Base-by-base conservation (phyloP, 1,284 basidiomycete species). In the Coniophora puteana region DNA sequence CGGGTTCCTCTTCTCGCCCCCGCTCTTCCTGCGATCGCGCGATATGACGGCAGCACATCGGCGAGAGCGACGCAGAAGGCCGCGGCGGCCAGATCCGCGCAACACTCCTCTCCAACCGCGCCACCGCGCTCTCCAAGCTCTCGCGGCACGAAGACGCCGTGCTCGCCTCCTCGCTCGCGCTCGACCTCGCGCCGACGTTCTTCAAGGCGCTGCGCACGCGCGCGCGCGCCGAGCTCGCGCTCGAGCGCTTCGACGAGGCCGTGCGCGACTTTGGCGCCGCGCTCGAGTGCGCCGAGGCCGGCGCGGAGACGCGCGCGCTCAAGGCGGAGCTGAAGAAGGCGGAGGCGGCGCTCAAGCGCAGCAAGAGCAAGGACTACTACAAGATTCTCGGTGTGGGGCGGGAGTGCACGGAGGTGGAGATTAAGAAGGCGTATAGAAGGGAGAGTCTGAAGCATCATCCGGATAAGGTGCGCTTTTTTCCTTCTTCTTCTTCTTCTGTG, bases 131-230 rank as follows among this genome's bases (percentile, higher is more conserved):
- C 17, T 22, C 17, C 1, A 59, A 91, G 83, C 66, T 88, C 20
- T 70, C 77, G 41, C 68, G 70, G 36, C 71, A 83, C 53, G 66
- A 80, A 14, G 80, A 85, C 12, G 88, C 90, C 0, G 71, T 93
- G 21, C 58, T 61, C 26, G 89, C 92, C 57, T 86, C 80, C 7
- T 76, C 83, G 39, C 69, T 71, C 8, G 88, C 89, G 5, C 72
- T 93, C 7, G 49, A 58, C 6, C 72, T 93, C 33, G 63, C 75
- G 44, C 71, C 83, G 0, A 69, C 71, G 22, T 87, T 86, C 18
- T 89, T 85, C 72, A 94, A 94, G 65, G 89, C 89, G 2, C 68
- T 90, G 28, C 83, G 91, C 26, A 93, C 90, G 3, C 83, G 90
- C 27, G 91, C 89, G 5, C 80, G 90, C 3, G 83, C 90, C 32